Conservation (phyloP, 306 rosid genomes). For the Cicer cuneatum region DNA sequence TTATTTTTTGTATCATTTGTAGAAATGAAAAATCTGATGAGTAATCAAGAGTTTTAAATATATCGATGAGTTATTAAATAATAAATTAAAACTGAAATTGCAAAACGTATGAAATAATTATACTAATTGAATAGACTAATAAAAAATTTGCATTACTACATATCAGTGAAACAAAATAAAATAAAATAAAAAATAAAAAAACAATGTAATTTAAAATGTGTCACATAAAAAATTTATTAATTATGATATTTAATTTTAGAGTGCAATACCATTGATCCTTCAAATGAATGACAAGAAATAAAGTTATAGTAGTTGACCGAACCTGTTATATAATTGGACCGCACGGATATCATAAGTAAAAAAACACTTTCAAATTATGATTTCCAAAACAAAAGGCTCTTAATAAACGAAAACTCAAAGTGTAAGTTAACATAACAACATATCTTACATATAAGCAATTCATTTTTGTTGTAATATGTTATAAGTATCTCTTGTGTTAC, state of each 20-base stretch:
- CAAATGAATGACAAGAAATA: conserved; percentile 8
- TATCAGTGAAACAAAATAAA: too few relatives aligned
- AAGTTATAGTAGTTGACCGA: conserved; percentile 9
- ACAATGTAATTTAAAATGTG: too few relatives aligned
- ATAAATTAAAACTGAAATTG: too few relatives aligned
- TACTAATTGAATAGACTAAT: too few relatives aligned
- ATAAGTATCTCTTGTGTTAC: background rate
- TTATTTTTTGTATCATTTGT: too few relatives aligned
- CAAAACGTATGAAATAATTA: too few relatives aligned
- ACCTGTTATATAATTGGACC: conserved; percentile 50
- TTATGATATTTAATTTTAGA: conserved; percentile 16
- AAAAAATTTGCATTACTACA: too few relatives aligned
- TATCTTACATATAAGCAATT: conserved; percentile 5
- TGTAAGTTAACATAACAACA: conserved; percentile 8
- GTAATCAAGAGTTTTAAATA: too few relatives aligned
- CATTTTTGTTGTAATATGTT: conserved; percentile 11
- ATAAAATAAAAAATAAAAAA: too few relatives aligned
- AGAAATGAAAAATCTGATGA: too few relatives aligned
- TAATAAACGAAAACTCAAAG: background rate
- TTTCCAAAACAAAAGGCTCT: background rate
- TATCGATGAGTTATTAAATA: too few relatives aligned
- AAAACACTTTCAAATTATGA: conserved; percentile 1
- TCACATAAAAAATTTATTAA: too few relatives aligned
- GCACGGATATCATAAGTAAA: conserved; percentile 29
- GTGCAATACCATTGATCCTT: conserved; percentile 17